Evolutionary conservation across 495 filamentous ascomycete genomes (phyloP).

Genomic region (Hypoxylon lienhwacheense): DNA sequence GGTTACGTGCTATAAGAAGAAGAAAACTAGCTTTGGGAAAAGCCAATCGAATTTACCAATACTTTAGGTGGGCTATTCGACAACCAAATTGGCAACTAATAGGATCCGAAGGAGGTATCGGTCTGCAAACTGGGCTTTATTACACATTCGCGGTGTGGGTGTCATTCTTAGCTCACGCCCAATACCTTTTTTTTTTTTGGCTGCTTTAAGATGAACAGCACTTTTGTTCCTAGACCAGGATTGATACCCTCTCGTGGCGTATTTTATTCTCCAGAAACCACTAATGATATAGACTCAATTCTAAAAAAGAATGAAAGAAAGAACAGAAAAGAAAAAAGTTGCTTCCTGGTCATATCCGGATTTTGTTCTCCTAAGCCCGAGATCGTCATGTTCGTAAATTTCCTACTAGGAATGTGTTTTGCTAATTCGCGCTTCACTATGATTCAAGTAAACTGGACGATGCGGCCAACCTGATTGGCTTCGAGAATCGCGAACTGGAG

Average conservation of each 20-base stretch:
- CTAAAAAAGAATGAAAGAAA: too few relatives aligned
- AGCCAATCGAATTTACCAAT: not conserved
- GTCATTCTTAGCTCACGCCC: constrained; percentile 12
- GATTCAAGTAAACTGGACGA: constrained; percentile 4
- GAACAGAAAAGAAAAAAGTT: too few relatives aligned
- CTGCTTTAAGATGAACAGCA: constrained; percentile 14
- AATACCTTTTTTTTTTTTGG: constrained; percentile 6
- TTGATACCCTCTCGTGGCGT: constrained; percentile 31
- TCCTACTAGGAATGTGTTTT: constrained; percentile 8
- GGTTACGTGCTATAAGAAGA: constrained; percentile 58
- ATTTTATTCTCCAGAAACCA: constrained; percentile 25
- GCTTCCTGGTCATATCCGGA: constrained; percentile 7
- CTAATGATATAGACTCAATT: constrained; percentile 35
- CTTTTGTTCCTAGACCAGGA: constrained; percentile 23
- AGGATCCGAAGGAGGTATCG: constrained; percentile 10
- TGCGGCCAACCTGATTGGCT: not conserved
- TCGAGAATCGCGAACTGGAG: not conserved
- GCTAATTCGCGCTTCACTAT: constrained; percentile 3
- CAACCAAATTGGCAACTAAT: constrained; percentile 27
- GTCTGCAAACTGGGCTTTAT: constrained; percentile 18
- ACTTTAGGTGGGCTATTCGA: too few relatives aligned
- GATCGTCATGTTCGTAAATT: not conserved
- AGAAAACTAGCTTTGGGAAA: not conserved
- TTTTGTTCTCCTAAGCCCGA: not conserved
- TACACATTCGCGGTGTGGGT: constrained; percentile 12